Percentiles rank a stretch among this genome's conserved stretches.
Evolutionary conservation across 2,329 filamentous ascomycete genomes (phyloP).

Genomic region (Zarea fungicola): DNA sequence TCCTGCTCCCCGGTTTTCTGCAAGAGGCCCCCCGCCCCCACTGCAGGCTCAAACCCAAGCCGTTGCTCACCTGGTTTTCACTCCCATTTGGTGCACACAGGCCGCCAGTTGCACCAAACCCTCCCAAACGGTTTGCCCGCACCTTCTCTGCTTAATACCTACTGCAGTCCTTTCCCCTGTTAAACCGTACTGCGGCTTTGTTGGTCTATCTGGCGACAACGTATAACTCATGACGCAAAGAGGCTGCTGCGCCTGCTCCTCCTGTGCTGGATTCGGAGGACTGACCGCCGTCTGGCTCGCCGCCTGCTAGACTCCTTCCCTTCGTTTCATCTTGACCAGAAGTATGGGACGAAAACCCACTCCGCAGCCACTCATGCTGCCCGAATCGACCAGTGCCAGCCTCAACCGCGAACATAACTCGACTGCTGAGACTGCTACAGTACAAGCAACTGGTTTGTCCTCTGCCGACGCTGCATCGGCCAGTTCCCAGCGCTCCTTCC

Average conservation of each 20-base stretch:
- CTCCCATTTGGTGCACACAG: no score
- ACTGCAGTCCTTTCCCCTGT: not conserved
- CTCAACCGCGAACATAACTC: slow-evolving; percentile 16
- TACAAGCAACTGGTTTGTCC: slow-evolving; percentile 24
- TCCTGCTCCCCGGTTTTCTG: no score
- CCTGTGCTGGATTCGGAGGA: not conserved
- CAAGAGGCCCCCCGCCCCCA: no score
- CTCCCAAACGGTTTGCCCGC: no score
- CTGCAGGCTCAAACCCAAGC: no score
- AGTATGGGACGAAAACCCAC: slow-evolving; percentile 53
- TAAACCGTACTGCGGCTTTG: not conserved
- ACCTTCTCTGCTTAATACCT: not conserved
- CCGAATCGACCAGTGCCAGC: slow-evolving; percentile 31
- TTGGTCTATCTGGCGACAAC: not conserved
- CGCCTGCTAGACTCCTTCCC: not conserved
- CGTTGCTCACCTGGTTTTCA: no score
- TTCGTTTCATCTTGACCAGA: not conserved
- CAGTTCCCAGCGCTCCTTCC: slow-evolving; percentile 40
- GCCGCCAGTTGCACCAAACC: no score
- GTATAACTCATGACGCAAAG: slow-evolving; percentile 3
- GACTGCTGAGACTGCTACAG: not conserved
- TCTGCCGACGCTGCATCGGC: slow-evolving; percentile 34
- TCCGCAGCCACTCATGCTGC: slow-evolving; percentile 53
- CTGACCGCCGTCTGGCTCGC: not conserved
- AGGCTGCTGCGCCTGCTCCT: slow-evolving; percentile 5